Conservation (phyloP, 768 basidiomycete species). For the Naematelia encephala region DNA sequence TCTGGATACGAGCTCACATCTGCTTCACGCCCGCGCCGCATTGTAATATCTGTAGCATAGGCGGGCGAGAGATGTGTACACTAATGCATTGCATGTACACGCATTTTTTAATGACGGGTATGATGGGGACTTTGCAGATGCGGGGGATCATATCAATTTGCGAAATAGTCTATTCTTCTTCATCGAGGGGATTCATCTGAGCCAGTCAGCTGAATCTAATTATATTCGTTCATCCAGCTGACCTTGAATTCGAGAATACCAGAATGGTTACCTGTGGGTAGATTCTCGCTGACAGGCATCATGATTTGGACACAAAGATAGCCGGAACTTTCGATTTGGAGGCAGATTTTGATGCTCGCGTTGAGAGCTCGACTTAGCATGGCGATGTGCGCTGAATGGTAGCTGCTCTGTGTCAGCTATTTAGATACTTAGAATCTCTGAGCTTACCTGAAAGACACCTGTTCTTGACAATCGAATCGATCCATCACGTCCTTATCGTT, state of each 20-base stretch:
- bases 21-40: not conserved
- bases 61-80: not conserved
- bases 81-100: not conserved
- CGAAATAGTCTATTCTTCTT: conserved; percentile 17
- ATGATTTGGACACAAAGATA: conserved; percentile 84
- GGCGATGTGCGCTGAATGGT: conserved; percentile 73
- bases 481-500: conserved; percentile 88
- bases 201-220: conserved; percentile 2
- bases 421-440: not conserved
- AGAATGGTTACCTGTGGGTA: conserved; percentile 50
- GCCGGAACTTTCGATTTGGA: conserved; percentile 79
- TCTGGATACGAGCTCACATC: not conserved
- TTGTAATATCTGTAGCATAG: not conserved
- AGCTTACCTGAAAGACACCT: conserved; percentile 67
- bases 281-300: conserved; percentile 61
- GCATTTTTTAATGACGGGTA: not conserved
- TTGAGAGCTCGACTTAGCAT: conserved; percentile 71
- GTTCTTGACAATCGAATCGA: conserved; percentile 72
- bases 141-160: no score
- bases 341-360: conserved; percentile 78
- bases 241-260: conserved; percentile 89
- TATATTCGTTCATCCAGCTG: conserved; percentile 42
- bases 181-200: conserved; percentile 42
- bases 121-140: no score
- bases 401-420: conserved; percentile 56